Conservation (phyloP, 176 grass and related monocot genomes). For the Avena sativa region DNA sequence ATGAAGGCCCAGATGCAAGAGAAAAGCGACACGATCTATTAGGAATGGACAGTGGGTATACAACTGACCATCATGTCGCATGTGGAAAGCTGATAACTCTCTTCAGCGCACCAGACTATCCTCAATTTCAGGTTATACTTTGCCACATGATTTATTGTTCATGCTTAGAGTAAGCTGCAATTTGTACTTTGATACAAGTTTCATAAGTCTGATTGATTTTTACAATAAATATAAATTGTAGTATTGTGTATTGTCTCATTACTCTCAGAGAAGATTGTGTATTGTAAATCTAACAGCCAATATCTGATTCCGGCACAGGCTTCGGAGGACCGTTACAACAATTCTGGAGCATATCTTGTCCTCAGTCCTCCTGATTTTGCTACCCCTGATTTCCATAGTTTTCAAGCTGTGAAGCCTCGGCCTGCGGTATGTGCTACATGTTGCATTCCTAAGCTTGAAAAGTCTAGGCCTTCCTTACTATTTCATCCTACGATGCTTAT, state of each 20-base stretch:
- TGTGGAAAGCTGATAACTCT: constrained; percentile 90
- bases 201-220: background rate
- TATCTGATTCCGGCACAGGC: constrained; percentile 51
- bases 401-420: constrained; percentile 87
- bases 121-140: constrained; percentile 87
- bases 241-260: background rate
- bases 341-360: constrained; percentile 89
- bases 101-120: constrained; percentile 97
- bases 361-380: constrained; percentile 80
- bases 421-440: constrained; percentile 61
- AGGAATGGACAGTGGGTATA: constrained; percentile 96
- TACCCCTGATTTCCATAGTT: constrained; percentile 83
- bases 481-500: background rate
- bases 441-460: constrained; percentile 12
- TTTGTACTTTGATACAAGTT: background rate
- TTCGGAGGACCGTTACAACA: constrained; percentile 79
- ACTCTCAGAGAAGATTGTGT: background rate
- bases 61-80: constrained; percentile 87
- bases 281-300: background rate
- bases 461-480: background rate
- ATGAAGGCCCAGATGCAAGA: constrained; percentile 98
- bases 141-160: background rate
- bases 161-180: background rate
- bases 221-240: background rate
- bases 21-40: constrained; percentile 77